Conservation (phyloP, 2,329 filamentous ascomycete genomes). For the Escovopsis weberi region DNA sequence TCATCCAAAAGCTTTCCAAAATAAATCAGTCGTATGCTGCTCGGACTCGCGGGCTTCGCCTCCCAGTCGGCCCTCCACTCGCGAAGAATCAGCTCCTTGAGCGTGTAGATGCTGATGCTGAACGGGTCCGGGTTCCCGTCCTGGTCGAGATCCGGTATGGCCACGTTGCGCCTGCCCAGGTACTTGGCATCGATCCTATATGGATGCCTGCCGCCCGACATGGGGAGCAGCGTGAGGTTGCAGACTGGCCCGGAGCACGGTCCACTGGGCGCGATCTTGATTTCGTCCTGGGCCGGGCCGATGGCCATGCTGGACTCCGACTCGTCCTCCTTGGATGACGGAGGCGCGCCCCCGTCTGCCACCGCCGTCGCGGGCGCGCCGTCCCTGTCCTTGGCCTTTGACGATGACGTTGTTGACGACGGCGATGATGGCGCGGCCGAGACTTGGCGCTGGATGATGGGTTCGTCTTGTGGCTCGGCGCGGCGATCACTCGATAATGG, state of each 20-base stretch:
- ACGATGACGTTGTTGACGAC: constrained; percentile 15
- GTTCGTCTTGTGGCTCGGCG: too few relatives aligned
- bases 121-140: constrained; percentile 58
- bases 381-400: constrained; percentile 18
- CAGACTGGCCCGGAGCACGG: constrained; percentile 32
- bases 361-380: not conserved
- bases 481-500: too few relatives aligned
- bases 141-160: constrained; percentile 50
- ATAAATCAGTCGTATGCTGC: constrained; percentile 78
- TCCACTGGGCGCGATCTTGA: constrained; percentile 18
- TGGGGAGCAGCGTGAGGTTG: constrained; percentile 70
- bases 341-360: constrained; percentile 7
- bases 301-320: constrained; percentile 27
- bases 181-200: constrained; percentile 86
- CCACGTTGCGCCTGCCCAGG: constrained; percentile 64
- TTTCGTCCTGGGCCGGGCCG: constrained; percentile 28
- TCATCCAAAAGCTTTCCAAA: constrained; percentile 87
- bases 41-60: constrained; percentile 68
- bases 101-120: constrained; percentile 80
- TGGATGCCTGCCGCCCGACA: constrained; percentile 68
- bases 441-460: constrained; percentile 10
- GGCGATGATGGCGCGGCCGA: constrained; percentile 7
- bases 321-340: constrained; percentile 8
- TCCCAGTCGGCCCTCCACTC: constrained; percentile 95
- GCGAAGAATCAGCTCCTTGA: constrained; percentile 85